A percentile compares a stretch with the other conserved stretches of the same genome.
Evolutionary conservation across 2,329 filamentous ascomycete species (phyloP).

Genomic region (Arthrobotrys sinensis): DNA sequence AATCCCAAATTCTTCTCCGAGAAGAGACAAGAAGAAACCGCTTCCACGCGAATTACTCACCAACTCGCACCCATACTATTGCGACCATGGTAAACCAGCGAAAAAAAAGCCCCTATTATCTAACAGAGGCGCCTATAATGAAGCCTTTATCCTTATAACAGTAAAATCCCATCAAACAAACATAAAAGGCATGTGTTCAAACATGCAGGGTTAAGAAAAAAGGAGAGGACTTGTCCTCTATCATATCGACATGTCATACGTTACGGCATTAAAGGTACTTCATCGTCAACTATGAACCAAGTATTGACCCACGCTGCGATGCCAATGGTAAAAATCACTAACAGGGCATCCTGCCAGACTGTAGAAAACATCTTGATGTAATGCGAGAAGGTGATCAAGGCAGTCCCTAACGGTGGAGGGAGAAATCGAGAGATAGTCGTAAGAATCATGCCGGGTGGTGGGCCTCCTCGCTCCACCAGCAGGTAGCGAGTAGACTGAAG

Average conservation of each 20-base stretch:
- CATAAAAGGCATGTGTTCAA: neutral
- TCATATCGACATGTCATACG: neutral
- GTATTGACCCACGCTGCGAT: slow-evolving; percentile 64
- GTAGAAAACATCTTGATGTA: slow-evolving; percentile 65
- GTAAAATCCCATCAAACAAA: slow-evolving; percentile 5
- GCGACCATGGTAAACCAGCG: neutral
- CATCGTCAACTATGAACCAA: slow-evolving; percentile 44
- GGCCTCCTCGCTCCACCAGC: slow-evolving; percentile 73
- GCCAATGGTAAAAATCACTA: slow-evolving; percentile 65
- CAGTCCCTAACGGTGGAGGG: slow-evolving; percentile 73
- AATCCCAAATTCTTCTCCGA: slow-evolving; percentile 2
- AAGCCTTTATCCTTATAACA: slow-evolving; percentile 8
- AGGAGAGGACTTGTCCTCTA: neutral
- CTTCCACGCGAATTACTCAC: neutral
- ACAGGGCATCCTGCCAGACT: slow-evolving; percentile 64
- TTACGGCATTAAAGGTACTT: slow-evolving; percentile 18
- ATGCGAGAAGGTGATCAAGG: slow-evolving; percentile 63
- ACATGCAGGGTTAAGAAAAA: neutral
- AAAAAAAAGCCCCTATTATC: neutral
- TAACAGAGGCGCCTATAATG: slow-evolving; percentile 4
- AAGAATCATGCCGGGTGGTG: slow-evolving; percentile 75
- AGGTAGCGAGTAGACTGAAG: slow-evolving; percentile 81
- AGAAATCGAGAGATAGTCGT: slow-evolving; percentile 77
- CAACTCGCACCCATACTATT: slow-evolving; percentile 9
- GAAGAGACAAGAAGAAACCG: neutral